Evolutionary conservation across 805 yeast genomes (phyloP).

Genomic region (Cyberlindnera mrakii): DNA sequence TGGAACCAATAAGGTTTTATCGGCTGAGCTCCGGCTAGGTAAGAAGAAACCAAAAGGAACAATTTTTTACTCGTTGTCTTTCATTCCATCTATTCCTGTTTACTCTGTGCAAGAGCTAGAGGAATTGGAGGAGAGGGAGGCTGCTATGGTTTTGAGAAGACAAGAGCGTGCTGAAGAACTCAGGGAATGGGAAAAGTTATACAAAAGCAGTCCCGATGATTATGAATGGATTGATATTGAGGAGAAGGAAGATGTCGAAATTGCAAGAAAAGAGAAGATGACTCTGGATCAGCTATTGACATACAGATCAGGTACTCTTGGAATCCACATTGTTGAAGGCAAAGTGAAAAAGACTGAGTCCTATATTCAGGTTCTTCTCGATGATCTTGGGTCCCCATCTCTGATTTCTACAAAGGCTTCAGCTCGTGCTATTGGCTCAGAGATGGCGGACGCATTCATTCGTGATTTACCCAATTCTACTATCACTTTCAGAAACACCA

Average conservation of each 20-base stretch:
- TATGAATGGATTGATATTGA: constrained; percentile 56
- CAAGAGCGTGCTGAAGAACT: constrained; percentile 28
- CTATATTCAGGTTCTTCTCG: constrained; percentile 55
- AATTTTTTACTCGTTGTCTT: constrained; percentile 50
- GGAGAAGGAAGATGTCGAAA: constrained; percentile 33
- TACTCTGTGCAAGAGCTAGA: constrained; percentile 51
- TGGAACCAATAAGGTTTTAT: constrained; percentile 40
- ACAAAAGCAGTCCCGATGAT: constrained; percentile 50
- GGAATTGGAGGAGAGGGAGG: constrained; percentile 38
- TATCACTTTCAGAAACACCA: constrained; percentile 50
- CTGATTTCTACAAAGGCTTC: constrained; percentile 44
- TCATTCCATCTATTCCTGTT: constrained; percentile 60
- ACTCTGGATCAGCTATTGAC: constrained; percentile 47
- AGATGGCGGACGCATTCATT: constrained; percentile 54
- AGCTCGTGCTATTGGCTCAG: constrained; percentile 39
- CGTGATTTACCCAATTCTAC: constrained; percentile 65
- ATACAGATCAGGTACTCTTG: constrained; percentile 57
- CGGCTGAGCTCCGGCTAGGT: constrained; percentile 26
- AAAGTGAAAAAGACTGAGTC: constrained; percentile 40
- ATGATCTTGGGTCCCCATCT: constrained; percentile 57
- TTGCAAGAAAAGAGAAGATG: constrained; percentile 36
- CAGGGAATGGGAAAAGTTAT: constrained; percentile 42
- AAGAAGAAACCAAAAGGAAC: constrained; percentile 44
- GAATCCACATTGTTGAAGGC: constrained; percentile 49
- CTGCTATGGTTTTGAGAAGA: constrained; percentile 31